phyloP scores from a whole-genome alignment of 164 flowering plant species.

The Kingdonia uniflora region DNA sequence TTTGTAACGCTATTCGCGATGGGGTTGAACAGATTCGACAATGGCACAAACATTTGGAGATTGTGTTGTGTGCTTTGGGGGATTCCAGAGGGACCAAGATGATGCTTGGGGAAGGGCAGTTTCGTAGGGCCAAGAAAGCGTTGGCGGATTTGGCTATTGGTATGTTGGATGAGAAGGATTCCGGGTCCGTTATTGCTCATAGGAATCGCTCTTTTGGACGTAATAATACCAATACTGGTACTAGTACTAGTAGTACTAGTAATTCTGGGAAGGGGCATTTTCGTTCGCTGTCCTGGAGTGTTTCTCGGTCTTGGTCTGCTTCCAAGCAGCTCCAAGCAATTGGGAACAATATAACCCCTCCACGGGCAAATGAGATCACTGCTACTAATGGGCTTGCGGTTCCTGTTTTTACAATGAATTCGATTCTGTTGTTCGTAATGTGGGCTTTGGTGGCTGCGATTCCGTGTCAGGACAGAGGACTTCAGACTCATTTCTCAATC shows the following conservation, averaged over 20 bases:
- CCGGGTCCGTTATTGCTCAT: conserved; percentile 28
- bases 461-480: conserved; percentile 93
- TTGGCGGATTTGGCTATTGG: conserved; percentile 59
- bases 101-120: conserved; percentile 67
- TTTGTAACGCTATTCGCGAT: conserved; percentile 81
- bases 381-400: conserved; percentile 56
- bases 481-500: conserved; percentile 55
- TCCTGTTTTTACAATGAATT: conserved; percentile 65
- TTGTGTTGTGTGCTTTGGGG: conserved; percentile 48
- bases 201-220: conserved; percentile 81
- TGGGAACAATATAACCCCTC: conserved; percentile 48
- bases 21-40: conserved; percentile 78
- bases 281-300: conserved; percentile 88
- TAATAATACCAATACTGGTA: conserved; percentile 23
- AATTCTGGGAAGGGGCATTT: conserved; percentile 34
- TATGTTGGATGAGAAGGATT: conserved; percentile 83
- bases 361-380: conserved; percentile 43
- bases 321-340: conserved; percentile 86
- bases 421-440: conserved; percentile 60
- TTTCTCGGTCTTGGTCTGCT: conserved; percentile 65
- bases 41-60: conserved; percentile 77
- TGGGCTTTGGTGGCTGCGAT: conserved; percentile 95
- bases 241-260: conserved; percentile 11
- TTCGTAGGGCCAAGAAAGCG: conserved; percentile 81
- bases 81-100: conserved; percentile 21